Conservation (phyloP, 495 filamentous ascomycete species). For the Antarctomyces pellizariae region DNA sequence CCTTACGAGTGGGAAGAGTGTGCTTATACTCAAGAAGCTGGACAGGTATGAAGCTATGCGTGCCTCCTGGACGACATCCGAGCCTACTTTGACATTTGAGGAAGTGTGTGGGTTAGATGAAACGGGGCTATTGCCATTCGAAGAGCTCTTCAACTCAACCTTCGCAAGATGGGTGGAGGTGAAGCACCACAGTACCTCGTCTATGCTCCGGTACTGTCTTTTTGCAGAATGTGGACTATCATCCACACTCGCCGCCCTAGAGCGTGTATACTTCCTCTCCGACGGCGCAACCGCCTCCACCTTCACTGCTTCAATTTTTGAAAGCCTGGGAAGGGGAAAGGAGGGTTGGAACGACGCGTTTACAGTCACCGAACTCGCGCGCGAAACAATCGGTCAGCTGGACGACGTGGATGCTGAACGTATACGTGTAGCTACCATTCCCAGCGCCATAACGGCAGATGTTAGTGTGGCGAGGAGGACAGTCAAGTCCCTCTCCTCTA, state of each 20-base stretch:
- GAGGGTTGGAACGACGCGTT: constrained; percentile 62
- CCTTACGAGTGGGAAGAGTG: constrained; percentile 70
- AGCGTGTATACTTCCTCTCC: constrained; percentile 46
- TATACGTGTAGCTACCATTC: constrained; percentile 29
- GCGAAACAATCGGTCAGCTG: constrained; percentile 34
- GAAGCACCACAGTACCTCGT: constrained; percentile 43
- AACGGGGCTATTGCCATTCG: constrained; percentile 39
- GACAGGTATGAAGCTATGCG: constrained; percentile 17
- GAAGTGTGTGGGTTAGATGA: constrained; percentile 22
- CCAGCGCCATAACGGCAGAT: too few species aligned
- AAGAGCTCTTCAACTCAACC: constrained; percentile 41
- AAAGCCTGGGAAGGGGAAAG: constrained; percentile 44
- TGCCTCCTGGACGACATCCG: constrained; percentile 8
- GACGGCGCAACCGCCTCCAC: constrained; percentile 38
- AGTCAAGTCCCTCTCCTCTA: constrained; percentile 24
- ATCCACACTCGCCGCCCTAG: constrained; percentile 38
- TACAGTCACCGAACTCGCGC: constrained; percentile 55
- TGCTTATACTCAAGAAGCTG: constrained; percentile 53
- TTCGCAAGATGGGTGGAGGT: constrained; percentile 50
- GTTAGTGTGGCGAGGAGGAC: constrained; percentile 18
- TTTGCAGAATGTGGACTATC: constrained; percentile 46
- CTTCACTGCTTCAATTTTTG: constrained; percentile 49
- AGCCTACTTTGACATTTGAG: constrained; percentile 27
- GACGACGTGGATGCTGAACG: constrained; percentile 29
- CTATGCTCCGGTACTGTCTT: constrained; percentile 36